A percentile compares a stretch with the other conserved stretches of the same genome.
phyloP scores from a whole-genome alignment of 2,329 filamentous ascomycete species.

The Paraphaeosphaeria sporulosa region DNA sequence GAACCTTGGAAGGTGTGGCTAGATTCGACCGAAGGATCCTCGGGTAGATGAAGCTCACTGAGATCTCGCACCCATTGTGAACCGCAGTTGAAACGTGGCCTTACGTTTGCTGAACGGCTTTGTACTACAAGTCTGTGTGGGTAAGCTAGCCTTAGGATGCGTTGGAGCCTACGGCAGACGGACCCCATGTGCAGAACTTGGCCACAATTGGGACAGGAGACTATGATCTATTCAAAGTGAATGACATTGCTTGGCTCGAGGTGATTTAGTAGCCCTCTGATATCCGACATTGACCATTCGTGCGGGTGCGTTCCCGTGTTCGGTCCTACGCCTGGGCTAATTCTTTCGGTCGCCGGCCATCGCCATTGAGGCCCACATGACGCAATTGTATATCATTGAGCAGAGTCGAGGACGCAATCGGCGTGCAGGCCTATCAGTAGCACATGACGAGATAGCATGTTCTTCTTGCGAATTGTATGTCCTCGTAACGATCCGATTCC shows the following conservation, averaged over 20 bases:
- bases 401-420: background rate
- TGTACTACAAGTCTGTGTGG: background rate
- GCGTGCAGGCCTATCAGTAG: background rate
- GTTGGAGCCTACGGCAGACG: no score
- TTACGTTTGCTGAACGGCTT: background rate
- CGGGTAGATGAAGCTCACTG: background rate
- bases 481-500: background rate
- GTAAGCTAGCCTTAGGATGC: no score
- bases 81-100: background rate
- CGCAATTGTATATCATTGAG: background rate
- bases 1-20: background rate
- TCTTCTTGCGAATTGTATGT: background rate
- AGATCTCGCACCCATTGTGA: background rate
- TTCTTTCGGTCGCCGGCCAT: background rate
- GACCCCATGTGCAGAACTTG: background rate
- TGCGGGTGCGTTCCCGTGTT: constrained; percentile 1
- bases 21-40: background rate
- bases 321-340: background rate
- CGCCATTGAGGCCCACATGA: background rate
- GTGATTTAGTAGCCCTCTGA: background rate
- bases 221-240: background rate
- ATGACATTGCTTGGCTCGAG: background rate
- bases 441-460: background rate
- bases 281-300: background rate
- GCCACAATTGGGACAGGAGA: background rate